These are phyloP conservation scores for Balamuthia mandrillaris DNA, from an alignment of 208 protist species.

Conservation along the genomic window DNA sequence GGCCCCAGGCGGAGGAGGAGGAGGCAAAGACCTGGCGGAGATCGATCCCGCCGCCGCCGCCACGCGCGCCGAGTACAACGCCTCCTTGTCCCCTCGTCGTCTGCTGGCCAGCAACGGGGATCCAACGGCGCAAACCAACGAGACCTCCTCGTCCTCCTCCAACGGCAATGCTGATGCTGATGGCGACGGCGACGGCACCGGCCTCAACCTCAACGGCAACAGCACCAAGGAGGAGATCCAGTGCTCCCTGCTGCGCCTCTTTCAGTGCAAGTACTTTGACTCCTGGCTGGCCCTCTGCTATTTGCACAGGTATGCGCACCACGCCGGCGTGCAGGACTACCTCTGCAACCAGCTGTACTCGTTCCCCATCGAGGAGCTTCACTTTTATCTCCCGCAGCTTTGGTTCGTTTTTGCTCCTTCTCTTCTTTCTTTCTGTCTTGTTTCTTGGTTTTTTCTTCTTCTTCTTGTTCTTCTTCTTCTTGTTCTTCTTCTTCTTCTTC, in stretches of 20 bases:
- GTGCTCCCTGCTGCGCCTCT: not conserved
- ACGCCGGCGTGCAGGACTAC: constrained; percentile 16
- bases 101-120: too few species aligned
- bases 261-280: constrained; percentile 15
- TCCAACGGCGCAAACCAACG: too few species aligned
- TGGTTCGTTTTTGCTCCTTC: not conserved
- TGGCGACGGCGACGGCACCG: not conserved
- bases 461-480: too few species aligned
- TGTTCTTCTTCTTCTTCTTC: too few species aligned
- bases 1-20: too few species aligned
- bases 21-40: too few species aligned
- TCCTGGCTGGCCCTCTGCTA: constrained; percentile 16
- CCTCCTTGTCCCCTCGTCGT: too few species aligned
- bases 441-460: too few species aligned
- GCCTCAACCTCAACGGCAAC: not conserved
- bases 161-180: not conserved
- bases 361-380: not conserved
- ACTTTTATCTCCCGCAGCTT: constrained; percentile 3
- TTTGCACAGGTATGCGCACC: not conserved
- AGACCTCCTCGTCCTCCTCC: too few species aligned
- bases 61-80: too few species aligned
- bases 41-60: too few species aligned
- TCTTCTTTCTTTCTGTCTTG: too few species aligned
- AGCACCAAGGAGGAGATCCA: not conserved
- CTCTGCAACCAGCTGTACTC: constrained; percentile 23